Evolutionary conservation across 345 rosid genomes (phyloP).

Genomic region (Heritiera fomes): DNA sequence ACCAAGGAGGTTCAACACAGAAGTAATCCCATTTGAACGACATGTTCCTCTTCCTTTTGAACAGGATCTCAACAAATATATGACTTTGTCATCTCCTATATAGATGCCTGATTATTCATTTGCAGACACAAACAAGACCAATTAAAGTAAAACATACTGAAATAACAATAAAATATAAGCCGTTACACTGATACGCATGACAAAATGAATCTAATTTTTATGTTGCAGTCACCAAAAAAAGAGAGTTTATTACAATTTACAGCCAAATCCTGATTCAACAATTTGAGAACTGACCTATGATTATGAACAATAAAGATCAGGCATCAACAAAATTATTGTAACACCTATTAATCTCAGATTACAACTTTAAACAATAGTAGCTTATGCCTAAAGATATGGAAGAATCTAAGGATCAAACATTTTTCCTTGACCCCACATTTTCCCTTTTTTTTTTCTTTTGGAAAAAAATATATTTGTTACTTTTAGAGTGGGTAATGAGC

Average conservation of each 20-base stretch:
- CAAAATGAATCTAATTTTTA: neutral
- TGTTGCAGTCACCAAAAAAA: too few species aligned
- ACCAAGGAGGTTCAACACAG: too few species aligned
- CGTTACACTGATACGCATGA: neutral
- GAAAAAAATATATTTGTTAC: too few species aligned
- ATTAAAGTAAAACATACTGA: neutral
- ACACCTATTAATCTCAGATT: neutral
- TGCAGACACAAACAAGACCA: neutral
- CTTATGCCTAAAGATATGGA: neutral
- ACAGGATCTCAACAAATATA: conserved; percentile 28
- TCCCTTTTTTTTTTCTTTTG: neutral
- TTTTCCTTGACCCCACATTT: neutral
- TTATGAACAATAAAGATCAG: neutral
- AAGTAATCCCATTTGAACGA: too few species aligned
- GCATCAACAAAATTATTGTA: neutral
- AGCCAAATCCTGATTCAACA: too few species aligned
- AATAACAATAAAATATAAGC: neutral
- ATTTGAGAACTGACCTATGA: too few species aligned
- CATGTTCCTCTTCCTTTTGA: conserved; percentile 38
- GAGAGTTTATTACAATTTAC: too few species aligned
- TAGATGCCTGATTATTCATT: conserved; percentile 36
- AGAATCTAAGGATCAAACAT: neutral
- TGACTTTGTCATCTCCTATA: conserved; percentile 40
- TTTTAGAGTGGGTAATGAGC: neutral
- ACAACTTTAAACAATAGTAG: neutral